Evolutionary conservation across 495 filamentous ascomycete species (phyloP), one percentile per base, ranked within the genome.

Genomic region (Penicillium cinerascens): DNA sequence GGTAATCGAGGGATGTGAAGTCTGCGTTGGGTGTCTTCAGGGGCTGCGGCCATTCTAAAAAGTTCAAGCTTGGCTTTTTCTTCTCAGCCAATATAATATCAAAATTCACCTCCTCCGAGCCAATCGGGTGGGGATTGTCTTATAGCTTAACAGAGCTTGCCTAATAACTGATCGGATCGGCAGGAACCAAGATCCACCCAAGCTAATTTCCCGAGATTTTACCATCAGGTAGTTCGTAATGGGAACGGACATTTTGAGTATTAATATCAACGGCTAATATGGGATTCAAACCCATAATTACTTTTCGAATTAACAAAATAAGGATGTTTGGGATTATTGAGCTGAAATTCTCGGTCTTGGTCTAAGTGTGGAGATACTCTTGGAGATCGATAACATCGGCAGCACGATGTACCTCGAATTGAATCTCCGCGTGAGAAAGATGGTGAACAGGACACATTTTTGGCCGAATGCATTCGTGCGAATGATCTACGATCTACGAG

Each of bases 201-300:
- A 15, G 47, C 23, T 7, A 36, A 48, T 51, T 49, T 20, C 40
- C 56, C 52, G 56, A 59, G 51, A 42, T 52, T 55, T 52, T 55
- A 39, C 56, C 56, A 49, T 18, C 16, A n/a, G 7, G 33, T 29
- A 7, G 26, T 29, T 16, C 2, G 15, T 5, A 13, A 13, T 2
- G 15, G 15, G 16, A 38, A 13, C 16, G 36, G 10, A 38, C 6
- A 2, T 18, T 4, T 38, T 38, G 11, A 7, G 16, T 5, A 38
- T 16, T 6, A 16, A n/a, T 38, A 9, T 10, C 26, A 29, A 29
- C 26, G 4, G 26, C 9, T 29, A 10, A 29, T 7, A 29, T 29
- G 26, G 4, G 3, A 7, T 26, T 26, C 25, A n/a, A n/a, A n/a
- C n/a, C n/a, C n/a, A n/a, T n/a, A n/a, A n/a, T n/a, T 26, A 26